phyloP scores from a whole-genome alignment of 176 grass and related monocot species.

The Ensete glaucum region DNA sequence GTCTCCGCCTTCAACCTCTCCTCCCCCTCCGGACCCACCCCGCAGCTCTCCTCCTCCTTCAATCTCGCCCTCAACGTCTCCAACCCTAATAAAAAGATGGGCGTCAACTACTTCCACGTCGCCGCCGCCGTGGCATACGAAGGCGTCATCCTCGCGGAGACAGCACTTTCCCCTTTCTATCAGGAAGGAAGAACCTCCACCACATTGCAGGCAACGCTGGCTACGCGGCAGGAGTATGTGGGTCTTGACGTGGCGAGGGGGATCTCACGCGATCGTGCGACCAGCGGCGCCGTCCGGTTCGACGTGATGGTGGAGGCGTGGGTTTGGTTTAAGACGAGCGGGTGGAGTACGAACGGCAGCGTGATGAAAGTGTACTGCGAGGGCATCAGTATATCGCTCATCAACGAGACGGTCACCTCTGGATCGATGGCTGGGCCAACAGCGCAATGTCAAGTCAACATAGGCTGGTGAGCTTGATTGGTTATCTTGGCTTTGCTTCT shows the following conservation, averaged over 20 bases:
- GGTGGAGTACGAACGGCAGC: background rate
- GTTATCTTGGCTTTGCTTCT: background rate
- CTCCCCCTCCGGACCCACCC: background rate
- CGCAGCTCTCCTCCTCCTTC: background rate
- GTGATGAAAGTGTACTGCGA: background rate
- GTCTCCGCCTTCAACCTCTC: slow-evolving; percentile 1
- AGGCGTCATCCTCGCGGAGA: background rate
- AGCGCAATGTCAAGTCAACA: background rate
- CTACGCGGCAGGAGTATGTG: background rate
- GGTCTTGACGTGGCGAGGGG: background rate
- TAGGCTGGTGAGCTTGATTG: background rate
- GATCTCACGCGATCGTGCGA: background rate
- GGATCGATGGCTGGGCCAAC: background rate
- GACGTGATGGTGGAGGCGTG: background rate
- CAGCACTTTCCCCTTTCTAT: background rate
- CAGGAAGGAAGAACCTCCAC: background rate
- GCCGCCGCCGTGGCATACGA: background rate
- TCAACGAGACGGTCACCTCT: background rate
- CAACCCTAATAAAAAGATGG: background rate
- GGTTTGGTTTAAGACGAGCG: background rate
- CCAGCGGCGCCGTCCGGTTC: background rate
- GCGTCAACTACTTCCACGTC: background rate
- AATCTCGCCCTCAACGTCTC: background rate
- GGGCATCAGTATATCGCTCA: background rate
- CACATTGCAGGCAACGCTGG: background rate